Evolutionary conservation across 2,329 filamentous ascomycete genomes (phyloP).

Genomic region (Corniculantispora saksenae): DNA sequence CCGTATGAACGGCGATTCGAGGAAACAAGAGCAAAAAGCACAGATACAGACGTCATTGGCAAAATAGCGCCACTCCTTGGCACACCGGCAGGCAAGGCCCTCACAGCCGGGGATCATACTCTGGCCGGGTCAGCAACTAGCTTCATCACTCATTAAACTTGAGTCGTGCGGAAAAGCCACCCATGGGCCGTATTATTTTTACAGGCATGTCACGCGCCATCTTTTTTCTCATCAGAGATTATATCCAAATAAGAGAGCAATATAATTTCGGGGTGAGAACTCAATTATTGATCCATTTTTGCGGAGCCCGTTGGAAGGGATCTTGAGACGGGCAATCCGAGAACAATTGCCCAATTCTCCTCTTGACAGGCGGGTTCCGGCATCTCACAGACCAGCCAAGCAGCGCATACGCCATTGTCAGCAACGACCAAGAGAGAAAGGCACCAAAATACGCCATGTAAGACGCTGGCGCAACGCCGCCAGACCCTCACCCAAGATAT

Average conservation of each 20-base stretch:
- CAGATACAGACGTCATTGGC: not conserved
- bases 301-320: not conserved
- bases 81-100: not conserved
- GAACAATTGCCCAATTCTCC: not conserved
- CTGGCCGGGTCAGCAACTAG: not conserved
- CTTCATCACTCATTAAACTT: not conserved
- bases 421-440: not conserved
- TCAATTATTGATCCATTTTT: not conserved
- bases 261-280: not conserved
- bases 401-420: not conserved
- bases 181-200: not conserved
- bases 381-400: not conserved
- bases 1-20: not conserved
- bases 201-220: not conserved
- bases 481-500: not conserved
- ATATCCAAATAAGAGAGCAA: no score
- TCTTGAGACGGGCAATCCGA: not conserved
- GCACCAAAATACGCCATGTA: not conserved
- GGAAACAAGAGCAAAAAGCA: not conserved
- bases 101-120: not conserved
- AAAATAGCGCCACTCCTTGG: not conserved
- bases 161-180: constrained; percentile 3
- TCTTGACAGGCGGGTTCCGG: not conserved
- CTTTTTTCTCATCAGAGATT: not conserved
- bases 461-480: not conserved